Evolutionary conservation across 129 eudicot species (phyloP), one percentile per base, ranked within the genome.

Genomic region (Escallonia herrerae): DNA sequence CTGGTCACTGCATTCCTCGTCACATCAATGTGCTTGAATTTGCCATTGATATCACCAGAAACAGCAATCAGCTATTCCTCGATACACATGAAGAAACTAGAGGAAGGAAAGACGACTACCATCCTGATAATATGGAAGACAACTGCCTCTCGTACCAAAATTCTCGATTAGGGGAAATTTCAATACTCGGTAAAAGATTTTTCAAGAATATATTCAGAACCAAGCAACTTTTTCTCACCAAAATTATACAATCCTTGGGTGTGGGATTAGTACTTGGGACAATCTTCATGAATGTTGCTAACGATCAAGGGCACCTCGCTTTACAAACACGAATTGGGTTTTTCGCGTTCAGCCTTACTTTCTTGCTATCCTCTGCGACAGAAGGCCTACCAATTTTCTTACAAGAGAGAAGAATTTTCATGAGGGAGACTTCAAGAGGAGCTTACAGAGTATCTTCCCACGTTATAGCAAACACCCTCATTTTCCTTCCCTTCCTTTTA

Each of bases 331-430:
- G 95, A 55, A 53, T 89, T 15, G 99, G 99, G 40, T 89, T 93
- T 63, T 93, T 93, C 15, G 96, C 99, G 2, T 89, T 93, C 76
- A 93, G 80, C 64, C 91, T 93, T 50, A 93, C 91, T 8, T 93
- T 83, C 75, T 76, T 93, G 63, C 86, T 93, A 3, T 88, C 99
- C 3, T 83, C 96, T 49, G 77, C 96, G 15, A 93, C 99, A 6
- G 99, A 93, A 82, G 96, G 87, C 62, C 71, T 93, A 15, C 99
- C 99, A 11, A 86, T 93, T 10, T 89, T 93, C 82, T 56, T 91
- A 43, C 97, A 87, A 67, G 97, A 91, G 67, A 74, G 97, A 62
- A 64, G 84, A 64, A 86, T 89, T 47, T 76, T 91, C 66, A 81
- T 76, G 89, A 77, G 95, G 40, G 97, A 91, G 74, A 85, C 96